Evolutionary conservation across 768 basidiomycete species (phyloP), one percentile per base, ranked within the genome.

Genomic region (Crepidotus variabilis): DNA sequence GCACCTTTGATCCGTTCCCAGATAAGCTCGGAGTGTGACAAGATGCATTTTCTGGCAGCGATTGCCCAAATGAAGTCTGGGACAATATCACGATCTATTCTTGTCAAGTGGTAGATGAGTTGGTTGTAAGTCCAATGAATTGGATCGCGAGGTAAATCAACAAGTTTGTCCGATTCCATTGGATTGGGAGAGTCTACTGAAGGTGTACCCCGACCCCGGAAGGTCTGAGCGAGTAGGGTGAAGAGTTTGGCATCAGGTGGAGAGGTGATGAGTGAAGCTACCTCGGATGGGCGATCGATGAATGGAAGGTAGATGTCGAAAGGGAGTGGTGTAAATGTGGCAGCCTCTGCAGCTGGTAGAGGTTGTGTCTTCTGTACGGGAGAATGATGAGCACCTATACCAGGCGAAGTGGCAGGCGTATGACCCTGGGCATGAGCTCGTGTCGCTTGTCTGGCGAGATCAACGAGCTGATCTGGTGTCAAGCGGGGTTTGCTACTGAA

Each of bases 1-100:
- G 90, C 92, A 28, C 85, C 88, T 64, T 94, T 94, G 64, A 95
- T 75, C 55, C 92, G 82, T 69, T 95, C 92, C 94, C 94, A 97
- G 54, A 95, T 86, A 39, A 93, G 82, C 64, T 95, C 93, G 13
- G 86, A 88, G 60, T 86, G 87, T 22, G 81, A 72, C 20, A 89
- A 75, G 62, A 96, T 81, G 63, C 92, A 93, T 54, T 78, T 79
- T n/a, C 92, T 85, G 0, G 85, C 82, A 9, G 81, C 80, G 63
- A 79, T 76, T 47, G 87, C 83, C 91, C 92, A 97, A 28, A 83
- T 65, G 18, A 78, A 76, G 63, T 97, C 94, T 2, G 84, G 76
- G 0, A 79, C 84, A 32, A 83, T 71, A 36, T 82, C 75, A 10
- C 92, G 81, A 59, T 87, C 79, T 23, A 85, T 72, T 46, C 73